Conservation (phyloP, 768 basidiomycete species). For the Mycena crocata region DNA sequence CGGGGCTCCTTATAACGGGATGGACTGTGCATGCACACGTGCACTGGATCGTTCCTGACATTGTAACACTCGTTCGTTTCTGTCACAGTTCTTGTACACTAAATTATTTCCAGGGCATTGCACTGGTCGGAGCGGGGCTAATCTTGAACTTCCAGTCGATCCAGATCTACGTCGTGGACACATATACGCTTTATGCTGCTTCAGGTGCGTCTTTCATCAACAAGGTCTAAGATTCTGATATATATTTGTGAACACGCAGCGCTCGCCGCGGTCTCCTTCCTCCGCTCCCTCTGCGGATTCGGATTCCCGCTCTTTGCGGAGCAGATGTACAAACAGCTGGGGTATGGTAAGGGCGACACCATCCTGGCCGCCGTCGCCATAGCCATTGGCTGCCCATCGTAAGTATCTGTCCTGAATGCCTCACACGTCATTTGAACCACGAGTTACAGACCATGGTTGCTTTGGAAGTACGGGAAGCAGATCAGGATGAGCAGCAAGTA, state of each 20-base stretch:
- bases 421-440: not conserved
- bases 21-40: conserved; percentile 71
- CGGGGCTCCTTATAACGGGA: conserved; percentile 76
- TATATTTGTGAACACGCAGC: conserved; percentile 36
- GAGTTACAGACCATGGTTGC: conserved; percentile 47
- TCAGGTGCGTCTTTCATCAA: conserved; percentile 57
- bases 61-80: conserved; percentile 65
- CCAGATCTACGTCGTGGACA: conserved; percentile 76
- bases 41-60: conserved; percentile 79
- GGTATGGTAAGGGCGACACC: conserved; percentile 77
- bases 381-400: conserved; percentile 71
- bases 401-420: conserved; percentile 36
- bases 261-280: conserved; percentile 72
- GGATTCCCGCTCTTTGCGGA: conserved; percentile 85
- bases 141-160: conserved; percentile 66
- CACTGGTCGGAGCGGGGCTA: conserved; percentile 64
- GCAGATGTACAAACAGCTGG: conserved; percentile 71
- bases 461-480: conserved; percentile 49
- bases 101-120: conserved; percentile 59
- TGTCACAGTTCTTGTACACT: conserved; percentile 10
- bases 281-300: conserved; percentile 77
- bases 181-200: conserved; percentile 74
- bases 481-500: conserved; percentile 64
- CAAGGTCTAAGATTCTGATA: not conserved
- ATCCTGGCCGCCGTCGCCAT: conserved; percentile 71